Conservation (phyloP, 164 flowering plant genomes). For the Dillenia turbinata region DNA sequence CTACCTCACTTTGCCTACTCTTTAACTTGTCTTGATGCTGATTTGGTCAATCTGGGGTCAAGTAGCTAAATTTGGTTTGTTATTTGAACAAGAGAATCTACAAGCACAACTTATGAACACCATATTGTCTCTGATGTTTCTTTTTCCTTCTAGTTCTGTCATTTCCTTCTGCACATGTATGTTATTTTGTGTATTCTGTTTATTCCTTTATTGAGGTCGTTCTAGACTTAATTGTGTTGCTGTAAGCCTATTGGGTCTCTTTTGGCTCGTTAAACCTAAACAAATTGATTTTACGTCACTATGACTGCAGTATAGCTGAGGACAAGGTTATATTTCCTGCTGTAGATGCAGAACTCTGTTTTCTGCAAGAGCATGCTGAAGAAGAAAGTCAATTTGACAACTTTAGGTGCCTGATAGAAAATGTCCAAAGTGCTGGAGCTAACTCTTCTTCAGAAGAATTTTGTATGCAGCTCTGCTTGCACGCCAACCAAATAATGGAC, state of each 20-base stretch:
- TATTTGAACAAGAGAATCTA: no score
- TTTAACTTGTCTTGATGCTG: no score
- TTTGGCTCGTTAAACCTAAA: neutral
- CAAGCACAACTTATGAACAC: no score
- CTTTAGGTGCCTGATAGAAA: conserved; percentile 78
- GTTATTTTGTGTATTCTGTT: no score
- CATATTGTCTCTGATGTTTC: no score
- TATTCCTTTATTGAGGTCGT: no score
- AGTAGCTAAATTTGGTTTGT: no score
- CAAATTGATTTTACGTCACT: conserved; percentile 10
- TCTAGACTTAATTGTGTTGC: no score
- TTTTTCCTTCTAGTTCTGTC: no score
- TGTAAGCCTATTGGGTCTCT: neutral
- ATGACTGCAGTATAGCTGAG: conserved; percentile 85
- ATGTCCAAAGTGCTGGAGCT: conserved; percentile 71
- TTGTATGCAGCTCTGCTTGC: conserved; percentile 60
- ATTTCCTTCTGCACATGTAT: no score
- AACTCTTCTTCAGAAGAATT: conserved; percentile 64
- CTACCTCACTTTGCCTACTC: no score
- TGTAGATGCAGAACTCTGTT: conserved; percentile 77
- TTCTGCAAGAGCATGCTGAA: conserved; percentile 85
- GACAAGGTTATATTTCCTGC: conserved; percentile 96
- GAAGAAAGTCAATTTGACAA: conserved; percentile 80
- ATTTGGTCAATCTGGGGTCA: no score
- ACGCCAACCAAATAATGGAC: conserved; percentile 83